A percentile compares a stretch with the other conserved stretches of the same genome.
Evolutionary conservation across 2,329 filamentous ascomycete genomes (phyloP).

Genomic region (Ophiostoma sp.): DNA sequence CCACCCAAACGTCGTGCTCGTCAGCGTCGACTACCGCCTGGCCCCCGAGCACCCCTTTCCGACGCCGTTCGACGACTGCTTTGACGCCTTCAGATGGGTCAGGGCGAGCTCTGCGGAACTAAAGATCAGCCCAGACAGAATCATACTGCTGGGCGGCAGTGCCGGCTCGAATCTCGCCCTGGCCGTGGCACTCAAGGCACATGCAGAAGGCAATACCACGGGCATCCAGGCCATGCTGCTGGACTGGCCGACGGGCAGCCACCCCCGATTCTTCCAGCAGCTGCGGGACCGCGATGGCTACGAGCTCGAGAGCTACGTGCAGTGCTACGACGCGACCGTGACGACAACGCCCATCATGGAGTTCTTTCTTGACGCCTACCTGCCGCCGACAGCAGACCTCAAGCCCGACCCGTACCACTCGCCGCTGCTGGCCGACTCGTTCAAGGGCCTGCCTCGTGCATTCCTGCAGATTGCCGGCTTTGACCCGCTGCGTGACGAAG

Average conservation of each 20-base stretch:
- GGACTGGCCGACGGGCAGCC: constrained; percentile 36
- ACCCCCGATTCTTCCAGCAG: constrained; percentile 36
- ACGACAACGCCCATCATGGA: constrained; percentile 33
- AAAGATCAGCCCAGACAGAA: not conserved
- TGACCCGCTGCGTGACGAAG: constrained; percentile 39
- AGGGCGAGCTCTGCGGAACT: not conserved
- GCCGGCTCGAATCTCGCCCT: not conserved
- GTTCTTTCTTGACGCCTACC: constrained; percentile 36
- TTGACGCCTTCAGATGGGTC: constrained; percentile 36
- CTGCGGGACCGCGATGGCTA: constrained; percentile 30
- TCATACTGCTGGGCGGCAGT: not conserved
- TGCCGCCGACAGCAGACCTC: constrained; percentile 28
- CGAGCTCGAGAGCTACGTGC: constrained; percentile 36
- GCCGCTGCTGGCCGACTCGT: constrained; percentile 34
- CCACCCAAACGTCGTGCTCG: constrained; percentile 33
- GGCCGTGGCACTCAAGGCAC: not conserved
- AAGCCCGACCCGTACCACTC: constrained; percentile 32
- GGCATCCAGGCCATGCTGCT: constrained; percentile 35
- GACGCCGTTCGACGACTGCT: constrained; percentile 46
- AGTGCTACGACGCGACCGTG: constrained; percentile 34
- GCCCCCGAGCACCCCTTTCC: constrained; percentile 49
- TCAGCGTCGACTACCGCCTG: constrained; percentile 38
- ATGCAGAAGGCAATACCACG: constrained; percentile 23
- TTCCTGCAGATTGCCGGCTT: constrained; percentile 35
- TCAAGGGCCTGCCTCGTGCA: constrained; percentile 31